Conservation (phyloP, 192 early-diverging fungal genomes). For the Coemansia sp. region DNA sequence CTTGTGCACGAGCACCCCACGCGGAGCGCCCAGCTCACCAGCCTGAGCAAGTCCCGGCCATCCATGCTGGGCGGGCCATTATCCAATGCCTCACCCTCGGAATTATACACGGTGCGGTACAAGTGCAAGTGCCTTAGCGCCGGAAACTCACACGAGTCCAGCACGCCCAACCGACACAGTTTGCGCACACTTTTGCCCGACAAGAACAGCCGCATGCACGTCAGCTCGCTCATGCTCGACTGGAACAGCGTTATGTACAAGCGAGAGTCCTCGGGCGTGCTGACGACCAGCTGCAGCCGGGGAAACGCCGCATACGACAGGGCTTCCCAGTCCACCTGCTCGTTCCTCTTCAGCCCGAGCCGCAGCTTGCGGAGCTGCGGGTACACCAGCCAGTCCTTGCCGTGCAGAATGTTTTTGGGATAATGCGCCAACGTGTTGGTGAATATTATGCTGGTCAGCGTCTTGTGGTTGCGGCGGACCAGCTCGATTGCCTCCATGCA, state of each 20-base stretch:
- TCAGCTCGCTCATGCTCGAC: neutral
- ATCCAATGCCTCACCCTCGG: neutral
- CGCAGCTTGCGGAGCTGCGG: neutral
- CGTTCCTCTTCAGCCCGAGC: neutral
- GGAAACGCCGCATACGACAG: neutral
- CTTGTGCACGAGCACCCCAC: neutral
- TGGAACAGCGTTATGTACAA: neutral
- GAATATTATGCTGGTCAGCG: neutral
- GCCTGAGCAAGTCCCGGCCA: neutral
- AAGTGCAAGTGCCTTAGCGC: neutral
- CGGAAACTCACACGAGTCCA: neutral
- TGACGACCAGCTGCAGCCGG: neutral
- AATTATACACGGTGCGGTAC: neutral
- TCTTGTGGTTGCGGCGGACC: neutral
- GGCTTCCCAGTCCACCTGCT: too few species aligned
- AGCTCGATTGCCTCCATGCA: neutral
- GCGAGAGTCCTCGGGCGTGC: neutral
- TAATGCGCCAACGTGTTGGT: neutral
- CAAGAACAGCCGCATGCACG: neutral
- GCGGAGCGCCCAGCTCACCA: slow-evolving; percentile 1
- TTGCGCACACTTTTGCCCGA: neutral
- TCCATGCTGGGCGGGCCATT: neutral
- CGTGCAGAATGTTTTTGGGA: neutral
- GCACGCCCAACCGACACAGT: neutral
- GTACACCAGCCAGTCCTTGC: neutral